Base-by-base conservation (phyloP, 805 yeast genomes). In the Lipomyces sp. region DNA sequence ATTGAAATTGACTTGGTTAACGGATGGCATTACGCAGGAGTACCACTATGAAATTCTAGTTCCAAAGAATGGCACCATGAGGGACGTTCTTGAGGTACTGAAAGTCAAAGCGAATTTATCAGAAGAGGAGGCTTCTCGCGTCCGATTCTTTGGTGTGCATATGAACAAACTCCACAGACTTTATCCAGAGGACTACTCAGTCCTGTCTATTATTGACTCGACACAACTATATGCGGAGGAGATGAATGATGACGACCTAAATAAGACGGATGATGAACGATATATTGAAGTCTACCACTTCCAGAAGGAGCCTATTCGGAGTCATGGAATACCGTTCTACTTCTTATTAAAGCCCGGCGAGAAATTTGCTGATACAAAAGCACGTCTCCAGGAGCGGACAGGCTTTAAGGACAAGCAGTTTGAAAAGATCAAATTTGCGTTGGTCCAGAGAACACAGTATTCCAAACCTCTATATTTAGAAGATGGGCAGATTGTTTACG, bases 281-380 rank as follows among this genome's bases (percentile, higher is more conserved):
- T 73, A 89, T 53, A 83, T 90, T 1, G 84, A 90, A 2, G 96
- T 88, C 1, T 82, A 86, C 70, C 97, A 92, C 75, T 93, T 88
- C 78, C 85, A 87, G 76, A 90, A 89, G 72, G 90, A 87, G 53
- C 81, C 88, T 33, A 83, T 81, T 55, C 79, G 82, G 53, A 80
- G 84, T 30, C 98, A 93, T 76, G 93, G 97, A n/a, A 81, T 89
- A 59, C 96, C 98, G 3, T 93, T 93, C 75, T 79, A 90, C 8
- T 90, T 93, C 75, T 84, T 86, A n/a, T 77, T 90, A 5, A 81
- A 85, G 58, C 87, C 90, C 7, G 85, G 82, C 13, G 99, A 95
- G 76, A 77, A 79, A 56, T 85, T 90, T 57, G 74, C 77, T 2
- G 86, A 84, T 11, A 88, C 96, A 1, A 86, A 83, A 72, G 81